Base-by-base conservation (phyloP, 2,329 filamentous ascomycete species). In the Colletotrichum zoysiae region DNA sequence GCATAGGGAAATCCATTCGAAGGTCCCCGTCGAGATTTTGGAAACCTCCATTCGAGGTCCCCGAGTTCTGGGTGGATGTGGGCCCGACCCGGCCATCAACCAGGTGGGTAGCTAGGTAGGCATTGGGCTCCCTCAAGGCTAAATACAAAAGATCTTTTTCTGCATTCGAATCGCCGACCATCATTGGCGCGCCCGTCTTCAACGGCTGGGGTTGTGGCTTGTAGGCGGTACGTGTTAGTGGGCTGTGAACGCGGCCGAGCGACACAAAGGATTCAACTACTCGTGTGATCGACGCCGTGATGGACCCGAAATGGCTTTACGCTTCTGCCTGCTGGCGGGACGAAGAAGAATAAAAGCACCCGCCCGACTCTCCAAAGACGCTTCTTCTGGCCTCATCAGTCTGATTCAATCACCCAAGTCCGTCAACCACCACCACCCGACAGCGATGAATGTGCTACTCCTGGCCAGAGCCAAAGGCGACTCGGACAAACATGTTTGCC, bases 401-500 rank as follows among this genome's bases (percentile, higher is more conserved):
- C n/a, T 5, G 12, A 35, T n/a, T 5, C n/a, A 40, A 57, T 6
- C 12, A 18, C 23, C n/a, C 57, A 46, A 46, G 16, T 42, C 9
- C 9, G 26, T 12, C 46, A 48, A 23, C 2, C 12, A 12, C 1
- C 12, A 12, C 1, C n/a, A 23, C 55, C 38, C 12, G 6, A 2
- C 35, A 40, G n/a, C 30, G 12, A 46, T 60, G 57, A 14, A 46
- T 5, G 23, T 16, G 40, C 46, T 60, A 20, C 57, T 64, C 26
- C 48, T 23, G 16, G 4, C 61, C 50, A 44, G 61, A n/a, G 50
- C 48, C 38, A 12, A 55, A 14, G 33, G 23, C 16, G 55, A 35
- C 18, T 44, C 61, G 7, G 33, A 38, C 50, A 55, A 51, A 12
- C 46, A 71, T 55, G 55, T 8, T 35, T 71, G 69, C 44, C 65